phyloP scores from a whole-genome alignment of 1,284 basidiomycete genomes.

The Cutaneotrichosporon sp. region DNA sequence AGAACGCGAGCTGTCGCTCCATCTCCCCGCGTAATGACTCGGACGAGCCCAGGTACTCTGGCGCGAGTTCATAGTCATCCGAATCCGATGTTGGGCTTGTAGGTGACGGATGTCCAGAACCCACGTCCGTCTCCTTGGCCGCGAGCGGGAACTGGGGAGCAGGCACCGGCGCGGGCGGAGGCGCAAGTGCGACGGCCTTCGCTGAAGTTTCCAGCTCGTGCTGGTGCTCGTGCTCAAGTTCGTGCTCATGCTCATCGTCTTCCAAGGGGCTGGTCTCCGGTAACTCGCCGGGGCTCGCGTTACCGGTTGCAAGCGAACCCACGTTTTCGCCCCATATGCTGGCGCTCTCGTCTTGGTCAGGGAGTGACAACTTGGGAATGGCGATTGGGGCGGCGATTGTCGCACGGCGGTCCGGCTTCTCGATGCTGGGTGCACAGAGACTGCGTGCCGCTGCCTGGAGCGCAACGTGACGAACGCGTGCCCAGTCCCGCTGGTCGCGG shows the following conservation, averaged over 20 bases:
- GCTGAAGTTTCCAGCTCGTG: not conserved
- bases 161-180: not conserved
- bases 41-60: conserved; percentile 21
- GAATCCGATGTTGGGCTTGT: conserved; percentile 13
- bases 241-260: conserved; percentile 5
- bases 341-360: conserved; percentile 8
- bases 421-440: conserved; percentile 29
- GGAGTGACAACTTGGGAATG: conserved; percentile 23
- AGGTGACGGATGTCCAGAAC: not conserved
- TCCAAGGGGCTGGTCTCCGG: conserved; percentile 2
- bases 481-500: conserved; percentile 69
- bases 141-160: not conserved
- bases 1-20: conserved; percentile 13
- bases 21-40: conserved; percentile 17
- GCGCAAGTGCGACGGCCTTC: not conserved
- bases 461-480: conserved; percentile 66
- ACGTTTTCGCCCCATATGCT: not conserved
- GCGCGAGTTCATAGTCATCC: conserved; percentile 22
- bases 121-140: not conserved
- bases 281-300: conserved; percentile 7
- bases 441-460: conserved; percentile 66
- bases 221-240: not conserved
- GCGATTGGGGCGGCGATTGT: conserved; percentile 18
- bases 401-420: conserved; percentile 32
- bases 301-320: not conserved